These are phyloP conservation scores for Arabis alpina DNA, from an alignment of 345 rosid genomes.

Conservation along the genomic window DNA sequence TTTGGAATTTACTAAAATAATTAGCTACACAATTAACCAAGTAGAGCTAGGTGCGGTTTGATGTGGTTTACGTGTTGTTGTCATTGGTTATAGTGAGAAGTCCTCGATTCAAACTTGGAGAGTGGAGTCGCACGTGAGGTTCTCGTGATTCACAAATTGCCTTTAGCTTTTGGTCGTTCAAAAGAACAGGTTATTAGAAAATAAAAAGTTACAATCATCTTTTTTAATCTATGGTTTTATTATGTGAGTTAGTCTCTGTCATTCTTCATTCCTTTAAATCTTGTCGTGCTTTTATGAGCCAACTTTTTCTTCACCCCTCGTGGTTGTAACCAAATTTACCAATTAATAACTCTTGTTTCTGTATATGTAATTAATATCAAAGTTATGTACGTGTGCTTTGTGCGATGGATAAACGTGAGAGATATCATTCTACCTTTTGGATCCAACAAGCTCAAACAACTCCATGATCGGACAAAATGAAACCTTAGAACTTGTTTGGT, in stretches of 20 bases:
- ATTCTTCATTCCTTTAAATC: slow-evolving; percentile 30
- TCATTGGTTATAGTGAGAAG: slow-evolving; percentile 40
- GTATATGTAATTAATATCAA: slow-evolving; percentile 6
- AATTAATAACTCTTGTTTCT: slow-evolving; percentile 10
- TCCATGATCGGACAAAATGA: background rate
- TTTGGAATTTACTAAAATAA: slow-evolving; percentile 9
- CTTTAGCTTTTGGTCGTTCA: slow-evolving; percentile 47
- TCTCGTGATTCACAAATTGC: slow-evolving; percentile 73
- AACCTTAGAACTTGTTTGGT: too few species aligned
- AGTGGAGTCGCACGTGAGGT: slow-evolving; percentile 87
- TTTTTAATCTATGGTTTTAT: slow-evolving; percentile 13
- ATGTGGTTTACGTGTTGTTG: slow-evolving; percentile 37
- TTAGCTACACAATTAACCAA: slow-evolving; percentile 32
- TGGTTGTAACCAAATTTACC: slow-evolving; percentile 19
- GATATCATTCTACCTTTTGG: slow-evolving; percentile 32
- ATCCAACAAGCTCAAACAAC: background rate
- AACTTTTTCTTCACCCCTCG: slow-evolving; percentile 34
- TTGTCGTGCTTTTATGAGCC: slow-evolving; percentile 39
- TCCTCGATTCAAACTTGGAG: slow-evolving; percentile 51
- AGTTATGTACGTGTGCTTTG: slow-evolving; percentile 33
- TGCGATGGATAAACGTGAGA: slow-evolving; percentile 36
- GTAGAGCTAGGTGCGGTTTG: slow-evolving; percentile 32
- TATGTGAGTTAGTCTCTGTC: slow-evolving; percentile 34
- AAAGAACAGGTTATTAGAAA: slow-evolving; percentile 31
- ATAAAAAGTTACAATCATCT: slow-evolving; percentile 14